phyloP scores from a whole-genome alignment of 768 basidiomycete species.

The Leccinum subgranulosum region DNA sequence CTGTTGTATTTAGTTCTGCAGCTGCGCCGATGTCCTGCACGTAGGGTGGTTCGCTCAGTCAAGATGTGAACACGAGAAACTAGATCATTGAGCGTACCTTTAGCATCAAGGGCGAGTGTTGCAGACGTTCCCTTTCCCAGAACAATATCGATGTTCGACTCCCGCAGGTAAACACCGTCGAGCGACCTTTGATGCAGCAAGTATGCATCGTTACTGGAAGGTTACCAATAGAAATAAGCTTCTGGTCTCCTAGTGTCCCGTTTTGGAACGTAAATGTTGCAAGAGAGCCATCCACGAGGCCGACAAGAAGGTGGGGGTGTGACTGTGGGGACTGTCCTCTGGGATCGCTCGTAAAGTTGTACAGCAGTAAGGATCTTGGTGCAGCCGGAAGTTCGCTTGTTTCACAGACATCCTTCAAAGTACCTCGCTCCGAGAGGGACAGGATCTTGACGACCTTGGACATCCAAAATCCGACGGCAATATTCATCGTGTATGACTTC shows the following conservation, averaged over 20 bases:
- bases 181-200: constrained; percentile 51
- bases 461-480: constrained; percentile 77
- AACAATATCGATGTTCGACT: constrained; percentile 67
- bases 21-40: constrained; percentile 54
- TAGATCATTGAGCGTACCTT: constrained; percentile 42
- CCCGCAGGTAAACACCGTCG: constrained; percentile 67
- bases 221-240: constrained; percentile 61
- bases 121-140: constrained; percentile 61
- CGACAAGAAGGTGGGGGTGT: constrained; percentile 63
- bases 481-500: constrained; percentile 43
- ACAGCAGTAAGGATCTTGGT: constrained; percentile 45
- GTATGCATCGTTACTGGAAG: constrained; percentile 61
- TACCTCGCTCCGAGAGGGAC: constrained; percentile 22
- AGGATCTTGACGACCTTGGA: constrained; percentile 62
- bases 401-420: constrained; percentile 23
- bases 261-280: constrained; percentile 51
- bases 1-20: constrained; percentile 44
- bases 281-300: constrained; percentile 73
- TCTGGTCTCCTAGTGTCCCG: constrained; percentile 43
- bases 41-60: neutral
- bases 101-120: constrained; percentile 67
- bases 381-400: constrained; percentile 38
- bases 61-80: neutral
- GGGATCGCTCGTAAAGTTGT: constrained; percentile 53
- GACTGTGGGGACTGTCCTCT: constrained; percentile 34